phyloP scores from a whole-genome alignment of 768 basidiomycete genomes.

The Hericium alpestre region DNA sequence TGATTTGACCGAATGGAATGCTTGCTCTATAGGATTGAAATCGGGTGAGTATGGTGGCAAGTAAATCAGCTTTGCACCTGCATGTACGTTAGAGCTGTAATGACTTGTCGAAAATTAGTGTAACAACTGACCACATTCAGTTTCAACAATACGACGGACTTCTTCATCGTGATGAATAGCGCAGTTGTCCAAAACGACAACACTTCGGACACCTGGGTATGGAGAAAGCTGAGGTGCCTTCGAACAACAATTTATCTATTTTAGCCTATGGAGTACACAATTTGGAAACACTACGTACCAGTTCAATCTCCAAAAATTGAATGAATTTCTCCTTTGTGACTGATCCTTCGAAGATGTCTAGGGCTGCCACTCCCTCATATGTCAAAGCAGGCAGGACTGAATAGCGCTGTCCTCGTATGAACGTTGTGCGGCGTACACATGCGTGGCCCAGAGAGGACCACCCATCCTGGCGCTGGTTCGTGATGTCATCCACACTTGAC shows the following conservation, averaged over 20 bases:
- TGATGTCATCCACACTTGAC: conserved; percentile 10
- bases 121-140: conserved; percentile 1
- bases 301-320: conserved; percentile 17
- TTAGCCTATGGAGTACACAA: too few species aligned
- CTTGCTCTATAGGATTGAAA: conserved; percentile 27
- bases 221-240: conserved; percentile 22
- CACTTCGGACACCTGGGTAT: conserved; percentile 25
- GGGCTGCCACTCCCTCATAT: conserved; percentile 6
- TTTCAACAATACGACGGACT: conserved; percentile 22
- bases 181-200: conserved; percentile 31
- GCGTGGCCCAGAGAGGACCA: conserved; percentile 5
- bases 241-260: neutral
- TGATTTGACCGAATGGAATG: conserved; percentile 22
- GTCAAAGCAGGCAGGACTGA: conserved; percentile 11
- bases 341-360: conserved; percentile 20
- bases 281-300: conserved; percentile 4
- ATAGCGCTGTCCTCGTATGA: conserved; percentile 9
- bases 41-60: conserved; percentile 26
- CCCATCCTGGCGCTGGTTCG: conserved; percentile 4
- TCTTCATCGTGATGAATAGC: conserved; percentile 31
- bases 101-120: neutral
- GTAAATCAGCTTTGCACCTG: neutral
- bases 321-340: conserved; percentile 23
- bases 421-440: conserved; percentile 6
- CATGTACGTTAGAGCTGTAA: neutral